phyloP scores from a whole-genome alignment of 2,329 filamentous ascomycete species.

The Xylaria sp. region DNA sequence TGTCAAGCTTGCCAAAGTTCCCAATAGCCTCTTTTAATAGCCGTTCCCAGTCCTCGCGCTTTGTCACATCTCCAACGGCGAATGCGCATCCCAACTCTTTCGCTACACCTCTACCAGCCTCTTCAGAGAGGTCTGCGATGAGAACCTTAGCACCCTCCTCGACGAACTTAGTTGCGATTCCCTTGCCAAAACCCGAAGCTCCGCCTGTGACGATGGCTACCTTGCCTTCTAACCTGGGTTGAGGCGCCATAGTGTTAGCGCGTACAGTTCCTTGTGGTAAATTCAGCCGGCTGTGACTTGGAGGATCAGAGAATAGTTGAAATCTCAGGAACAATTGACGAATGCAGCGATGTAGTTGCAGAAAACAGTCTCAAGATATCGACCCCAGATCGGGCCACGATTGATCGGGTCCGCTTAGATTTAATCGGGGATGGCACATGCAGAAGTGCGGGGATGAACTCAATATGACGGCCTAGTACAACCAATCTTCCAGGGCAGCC shows the following conservation, averaged over 20 bases:
- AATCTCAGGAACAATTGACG: neutral
- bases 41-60: constrained; percentile 57
- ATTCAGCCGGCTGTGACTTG: neutral
- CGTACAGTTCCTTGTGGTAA: neutral
- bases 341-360: neutral
- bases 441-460: neutral
- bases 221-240: constrained; percentile 47
- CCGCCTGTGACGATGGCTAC: constrained; percentile 57
- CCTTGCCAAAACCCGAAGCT: constrained; percentile 68
- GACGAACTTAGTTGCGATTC: constrained; percentile 64
- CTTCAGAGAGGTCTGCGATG: constrained; percentile 64
- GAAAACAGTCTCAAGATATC: neutral
- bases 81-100: constrained; percentile 52
- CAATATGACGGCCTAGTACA: neutral
- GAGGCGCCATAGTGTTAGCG: constrained; percentile 23
- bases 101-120: constrained; percentile 56
- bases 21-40: constrained; percentile 53
- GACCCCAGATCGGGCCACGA: neutral
- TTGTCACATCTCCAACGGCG: constrained; percentile 56
- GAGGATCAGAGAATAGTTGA: neutral
- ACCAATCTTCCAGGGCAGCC: neutral
- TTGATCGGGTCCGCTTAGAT: neutral
- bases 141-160: constrained; percentile 66
- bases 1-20: constrained; percentile 58
- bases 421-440: neutral